Conservation (phyloP, 345 rosid species). For the Cardamine occulta region DNA sequence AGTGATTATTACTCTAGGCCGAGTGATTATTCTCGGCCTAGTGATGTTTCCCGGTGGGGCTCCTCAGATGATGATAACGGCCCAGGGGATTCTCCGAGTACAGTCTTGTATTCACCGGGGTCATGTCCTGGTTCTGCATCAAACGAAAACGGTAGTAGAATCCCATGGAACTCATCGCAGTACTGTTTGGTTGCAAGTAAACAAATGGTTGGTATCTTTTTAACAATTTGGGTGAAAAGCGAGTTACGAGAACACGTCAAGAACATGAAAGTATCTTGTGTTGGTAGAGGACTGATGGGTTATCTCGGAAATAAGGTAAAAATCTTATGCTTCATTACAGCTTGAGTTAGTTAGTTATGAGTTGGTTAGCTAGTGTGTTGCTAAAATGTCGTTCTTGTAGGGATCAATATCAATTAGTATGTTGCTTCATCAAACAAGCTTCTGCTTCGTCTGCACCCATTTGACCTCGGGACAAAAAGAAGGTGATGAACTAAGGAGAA, state of each 20-base stretch:
- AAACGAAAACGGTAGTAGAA: conserved; percentile 64
- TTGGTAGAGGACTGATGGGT: conserved; percentile 98
- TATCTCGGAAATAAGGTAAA: conserved; percentile 97
- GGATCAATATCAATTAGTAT: conserved; percentile 97
- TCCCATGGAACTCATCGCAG: conserved; percentile 77
- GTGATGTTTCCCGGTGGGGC: conserved; percentile 92
- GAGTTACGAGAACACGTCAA: conserved; percentile 83
- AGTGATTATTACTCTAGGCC: conserved; percentile 65
- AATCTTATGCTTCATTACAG: conserved; percentile 6
- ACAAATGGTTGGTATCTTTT: conserved; percentile 97
- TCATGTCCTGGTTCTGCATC: conserved; percentile 59
- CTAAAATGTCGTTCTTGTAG: conserved; percentile 51
- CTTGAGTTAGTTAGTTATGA: not conserved
- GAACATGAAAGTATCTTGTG: conserved; percentile 96
- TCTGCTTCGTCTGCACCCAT: conserved; percentile 92
- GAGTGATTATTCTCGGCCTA: conserved; percentile 84
- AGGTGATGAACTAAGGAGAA: conserved; percentile 91
- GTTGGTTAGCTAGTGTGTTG: conserved; percentile 11
- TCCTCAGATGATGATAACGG: conserved; percentile 96
- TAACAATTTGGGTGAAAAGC: conserved; percentile 92
- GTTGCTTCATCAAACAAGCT: conserved; percentile 90
- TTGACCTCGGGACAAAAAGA: conserved; percentile 97
- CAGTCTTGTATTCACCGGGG: conserved; percentile 69
- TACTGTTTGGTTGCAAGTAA: conserved; percentile 90
- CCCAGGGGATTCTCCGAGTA: conserved; percentile 88